Evolutionary conservation across 495 filamentous ascomycete species (phyloP).

Genomic region (Massariosphaeria phaeospora): DNA sequence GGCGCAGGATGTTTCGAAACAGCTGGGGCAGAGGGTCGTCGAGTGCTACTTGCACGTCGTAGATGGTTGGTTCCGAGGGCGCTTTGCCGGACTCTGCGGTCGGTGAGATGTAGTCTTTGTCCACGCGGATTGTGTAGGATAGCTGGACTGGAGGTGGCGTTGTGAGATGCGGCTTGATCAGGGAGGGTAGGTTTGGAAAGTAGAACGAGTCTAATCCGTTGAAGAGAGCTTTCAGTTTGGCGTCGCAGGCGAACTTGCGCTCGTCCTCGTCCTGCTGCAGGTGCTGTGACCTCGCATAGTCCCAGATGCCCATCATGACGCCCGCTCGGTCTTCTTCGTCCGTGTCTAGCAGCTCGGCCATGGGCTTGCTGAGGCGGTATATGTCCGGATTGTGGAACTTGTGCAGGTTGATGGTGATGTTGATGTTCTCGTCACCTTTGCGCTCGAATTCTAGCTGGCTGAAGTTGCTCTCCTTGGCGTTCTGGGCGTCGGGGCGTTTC

Average conservation of each 20-base stretch:
- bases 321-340: conserved; percentile 80
- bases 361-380: conserved; percentile 66
- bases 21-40: conserved; percentile 72
- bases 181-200: conserved; percentile 83
- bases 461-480: conserved; percentile 60
- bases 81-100: conserved; percentile 44
- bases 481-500: conserved; percentile 52
- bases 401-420: conserved; percentile 81
- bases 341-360: conserved; percentile 83
- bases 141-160: conserved; percentile 79
- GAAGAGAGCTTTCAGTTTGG: conserved; percentile 72
- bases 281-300: conserved; percentile 82
- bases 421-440: conserved; percentile 84
- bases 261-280: conserved; percentile 92
- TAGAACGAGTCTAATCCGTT: conserved; percentile 65
- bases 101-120: conserved; percentile 61
- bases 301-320: conserved; percentile 85
- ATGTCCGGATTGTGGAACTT: conserved; percentile 82
- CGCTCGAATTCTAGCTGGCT: conserved; percentile 89
- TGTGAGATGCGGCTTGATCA: conserved; percentile 66
- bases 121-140: conserved; percentile 88
- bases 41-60: conserved; percentile 81
- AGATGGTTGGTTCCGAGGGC: conserved; percentile 55
- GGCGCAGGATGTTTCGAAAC: conserved; percentile 56
- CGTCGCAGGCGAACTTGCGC: conserved; percentile 84